Evolutionary conservation across 768 basidiomycete genomes (phyloP), one percentile per base, ranked within the genome.

Genomic region (Leccinellum luteum): DNA sequence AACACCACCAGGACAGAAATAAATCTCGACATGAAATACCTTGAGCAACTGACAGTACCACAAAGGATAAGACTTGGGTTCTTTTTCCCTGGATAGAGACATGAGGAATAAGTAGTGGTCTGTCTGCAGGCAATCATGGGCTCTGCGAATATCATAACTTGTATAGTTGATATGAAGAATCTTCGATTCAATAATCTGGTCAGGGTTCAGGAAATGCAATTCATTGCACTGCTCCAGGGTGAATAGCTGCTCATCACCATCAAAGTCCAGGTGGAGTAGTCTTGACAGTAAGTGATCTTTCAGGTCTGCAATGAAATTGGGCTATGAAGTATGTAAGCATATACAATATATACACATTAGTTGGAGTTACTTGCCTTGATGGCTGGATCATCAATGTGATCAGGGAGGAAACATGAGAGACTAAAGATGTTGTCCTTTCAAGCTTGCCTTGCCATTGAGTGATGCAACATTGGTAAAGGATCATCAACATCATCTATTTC

Each of bases 41-140:
- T 52, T 47, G 10, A 57, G 2, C 1, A 57, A 10, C 1, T 52
- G 51, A 9, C 32, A 35, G 10, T 59, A 52, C 51, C 58, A 59
- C 3, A 51, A 55, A 0, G 49, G 58, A 6, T 59, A 54, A 12
- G 4, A 3, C 0, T 49, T 2, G 1, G 52, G 5, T 14, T 32
- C 32, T 17, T 59, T 51, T 47, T 59, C 47, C 51, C 51, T 52
- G 0, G 47, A 59, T 6, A 52, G 5, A 0, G 38, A 56, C 25
- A 59, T 56, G 4, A 59, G 34, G 23, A 52, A 43, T 1, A 45
- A 19, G 3, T 1, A 5, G 4, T 19, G 0, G 2, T 25, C 13
- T 3, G 55, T 2, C 5, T 13, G 10, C 1, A 56, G 21, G 7
- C 14, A 52, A n/a, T 56, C 31, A 2, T 48, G 4, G 4, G 2